phyloP scores from a whole-genome alignment of 352 stramenopile species.

The Lagenidium sp. region DNA sequence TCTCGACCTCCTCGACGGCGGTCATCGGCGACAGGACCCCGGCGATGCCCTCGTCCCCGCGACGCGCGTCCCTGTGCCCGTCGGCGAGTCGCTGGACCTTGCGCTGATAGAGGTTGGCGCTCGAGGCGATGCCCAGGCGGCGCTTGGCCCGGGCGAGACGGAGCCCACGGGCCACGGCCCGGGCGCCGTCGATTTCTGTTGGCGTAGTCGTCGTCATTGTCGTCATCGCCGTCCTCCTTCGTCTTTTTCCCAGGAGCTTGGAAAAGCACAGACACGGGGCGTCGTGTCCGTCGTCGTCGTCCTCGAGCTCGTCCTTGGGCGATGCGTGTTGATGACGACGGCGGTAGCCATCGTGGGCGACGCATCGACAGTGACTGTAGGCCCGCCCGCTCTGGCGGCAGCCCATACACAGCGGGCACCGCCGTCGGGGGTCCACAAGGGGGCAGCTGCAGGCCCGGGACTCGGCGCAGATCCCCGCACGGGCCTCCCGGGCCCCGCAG shows the following conservation, averaged over 20 bases:
- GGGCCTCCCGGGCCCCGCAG: conserved; percentile 24
- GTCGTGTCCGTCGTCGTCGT: neutral
- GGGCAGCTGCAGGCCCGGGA: conserved; percentile 57
- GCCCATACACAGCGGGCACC: conserved; percentile 47
- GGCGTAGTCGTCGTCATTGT: neutral
- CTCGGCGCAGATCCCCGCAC: conserved; percentile 30
- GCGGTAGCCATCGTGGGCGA: conserved; percentile 34
- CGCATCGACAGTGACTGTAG: conserved; percentile 53
- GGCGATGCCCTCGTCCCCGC: neutral
- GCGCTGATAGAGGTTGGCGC: too few relatives aligned
- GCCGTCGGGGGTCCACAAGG: conserved; percentile 9
- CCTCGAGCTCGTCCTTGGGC: neutral
- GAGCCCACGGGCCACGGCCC: too few relatives aligned
- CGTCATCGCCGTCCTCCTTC: neutral
- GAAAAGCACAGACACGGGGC: neutral
- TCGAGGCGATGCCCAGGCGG: too few relatives aligned
- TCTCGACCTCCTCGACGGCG: neutral
- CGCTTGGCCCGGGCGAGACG: too few relatives aligned
- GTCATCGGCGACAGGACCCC: neutral
- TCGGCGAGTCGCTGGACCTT: neutral
- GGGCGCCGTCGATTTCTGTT: neutral
- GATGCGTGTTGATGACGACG: too few relatives aligned
- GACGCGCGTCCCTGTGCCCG: neutral
- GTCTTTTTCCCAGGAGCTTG: neutral
- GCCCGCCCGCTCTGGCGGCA: conserved; percentile 21